phyloP scores from a whole-genome alignment of 306 rosid genomes.

The Biancaea sappan region DNA sequence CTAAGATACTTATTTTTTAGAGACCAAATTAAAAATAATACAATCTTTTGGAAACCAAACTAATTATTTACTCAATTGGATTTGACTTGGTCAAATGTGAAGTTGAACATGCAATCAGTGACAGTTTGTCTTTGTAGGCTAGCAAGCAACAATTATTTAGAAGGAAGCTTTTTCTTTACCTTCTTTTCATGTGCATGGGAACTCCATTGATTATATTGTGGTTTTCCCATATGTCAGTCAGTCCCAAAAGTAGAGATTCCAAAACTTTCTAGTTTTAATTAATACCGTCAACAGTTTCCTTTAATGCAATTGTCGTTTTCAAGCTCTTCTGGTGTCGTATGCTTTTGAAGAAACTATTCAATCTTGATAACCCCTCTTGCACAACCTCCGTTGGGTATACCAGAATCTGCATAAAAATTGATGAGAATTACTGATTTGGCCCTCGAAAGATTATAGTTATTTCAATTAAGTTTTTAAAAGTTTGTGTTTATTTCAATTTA shows the following conservation, averaged over 20 bases:
- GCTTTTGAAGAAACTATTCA: neutral
- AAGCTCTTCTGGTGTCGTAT: slow-evolving; percentile 4
- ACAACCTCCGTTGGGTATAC: neutral
- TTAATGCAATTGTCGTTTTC: slow-evolving; percentile 47
- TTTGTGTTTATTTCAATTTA: too few relatives aligned
- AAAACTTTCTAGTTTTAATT: too few relatives aligned
- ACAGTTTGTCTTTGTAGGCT: slow-evolving; percentile 47
- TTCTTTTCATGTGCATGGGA: slow-evolving; percentile 65
- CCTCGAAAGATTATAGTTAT: too few relatives aligned
- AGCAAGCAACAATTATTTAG: slow-evolving; percentile 38
- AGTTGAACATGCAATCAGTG: slow-evolving; percentile 35
- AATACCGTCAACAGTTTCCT: slow-evolving; percentile 3
- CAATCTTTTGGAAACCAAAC: too few relatives aligned
- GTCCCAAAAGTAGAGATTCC: slow-evolving; percentile 54
- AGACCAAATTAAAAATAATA: too few relatives aligned
- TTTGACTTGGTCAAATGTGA: slow-evolving; percentile 55
- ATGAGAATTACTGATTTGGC: too few relatives aligned
- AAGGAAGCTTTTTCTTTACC: slow-evolving; percentile 65
- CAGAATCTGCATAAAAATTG: neutral
- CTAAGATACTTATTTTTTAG: too few relatives aligned
- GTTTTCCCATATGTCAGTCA: slow-evolving; percentile 55
- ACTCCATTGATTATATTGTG: slow-evolving; percentile 30
- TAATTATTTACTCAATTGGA: too few relatives aligned
- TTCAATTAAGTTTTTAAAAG: too few relatives aligned
- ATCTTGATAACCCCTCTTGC: neutral